Base-by-base conservation (phyloP, 352 stramenopile species). In the Pythium insidiosum region DNA sequence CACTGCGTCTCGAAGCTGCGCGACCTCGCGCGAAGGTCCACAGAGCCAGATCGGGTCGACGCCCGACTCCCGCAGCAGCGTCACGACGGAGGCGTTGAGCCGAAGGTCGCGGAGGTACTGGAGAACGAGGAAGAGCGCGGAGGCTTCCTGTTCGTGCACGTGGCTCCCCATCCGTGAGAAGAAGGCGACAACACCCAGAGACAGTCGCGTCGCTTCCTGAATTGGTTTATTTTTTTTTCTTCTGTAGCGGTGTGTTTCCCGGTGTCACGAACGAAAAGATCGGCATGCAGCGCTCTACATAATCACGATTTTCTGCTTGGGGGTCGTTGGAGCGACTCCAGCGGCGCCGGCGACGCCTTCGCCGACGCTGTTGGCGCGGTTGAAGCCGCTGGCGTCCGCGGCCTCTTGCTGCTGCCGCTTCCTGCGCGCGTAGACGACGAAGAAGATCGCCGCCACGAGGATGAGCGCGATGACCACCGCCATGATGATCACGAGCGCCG, bases 291-390 rank as follows among this genome's bases (percentile, higher is more conserved):
- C 21, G 18, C 15, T 10, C 38, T 85, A 90, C 77, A 90, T 85
- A 26, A 68, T 83, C 30, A 88, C 74, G 38, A 90, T 90, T 38
- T 70, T 80, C 35, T 66, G 55, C 64, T 88, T 90, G 28, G 77
- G 77, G 13, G 77, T 90, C 20, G 77, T 60, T 5, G 67, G 63
- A 18, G 68, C 63, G 3, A 15, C 47, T 33, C 55, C 62, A 9
- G 37, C 63, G 22, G 58, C 38, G 48, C 41, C 52, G 7, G 47
- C 66, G 22, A 56, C 38, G 48, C 41, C 52, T 7, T 47, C 66
- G 24, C 73, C 58, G 16, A 73, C 50, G 29, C 62, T 63, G 37
- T 63, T 53, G 5, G 58, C 51, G 40, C 59, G 65, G 20, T 66
- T 68, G 29, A 86, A 84, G 26, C 56, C 60, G 21, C 60, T 56